Evolutionary conservation across 352 stramenopile species (phyloP).

Genomic region (Phytopythium helicoides): DNA sequence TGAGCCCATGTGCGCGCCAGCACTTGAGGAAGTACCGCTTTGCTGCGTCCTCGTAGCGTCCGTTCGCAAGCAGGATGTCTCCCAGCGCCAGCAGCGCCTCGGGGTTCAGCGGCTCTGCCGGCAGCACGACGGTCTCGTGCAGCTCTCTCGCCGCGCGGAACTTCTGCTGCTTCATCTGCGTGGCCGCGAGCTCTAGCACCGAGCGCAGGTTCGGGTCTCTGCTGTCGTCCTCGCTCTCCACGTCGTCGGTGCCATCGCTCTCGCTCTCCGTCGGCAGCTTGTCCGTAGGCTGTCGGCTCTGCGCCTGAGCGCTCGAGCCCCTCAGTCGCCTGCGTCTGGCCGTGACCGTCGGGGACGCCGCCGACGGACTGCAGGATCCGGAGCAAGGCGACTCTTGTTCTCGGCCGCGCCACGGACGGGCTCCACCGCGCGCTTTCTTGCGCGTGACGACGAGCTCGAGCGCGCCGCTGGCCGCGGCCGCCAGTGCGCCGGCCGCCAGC

Average conservation of each 20-base stretch:
- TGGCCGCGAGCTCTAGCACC: constrained; percentile 33
- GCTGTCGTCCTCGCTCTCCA: constrained; percentile 7
- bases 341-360: neutral
- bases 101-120: constrained; percentile 28
- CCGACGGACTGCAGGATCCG: constrained; percentile 1
- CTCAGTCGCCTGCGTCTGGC: neutral
- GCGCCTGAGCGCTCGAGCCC: neutral
- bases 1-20: constrained; percentile 26
- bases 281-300: neutral
- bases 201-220: constrained; percentile 19
- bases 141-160: constrained; percentile 45
- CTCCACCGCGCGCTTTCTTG: constrained; percentile 12
- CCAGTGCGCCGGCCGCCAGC: constrained; percentile 1
- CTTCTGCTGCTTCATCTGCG: constrained; percentile 43
- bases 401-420: constrained; percentile 1
- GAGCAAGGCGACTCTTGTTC: constrained; percentile 8
- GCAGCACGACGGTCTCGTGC: constrained; percentile 43
- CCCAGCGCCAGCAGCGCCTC: constrained; percentile 54
- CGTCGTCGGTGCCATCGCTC: constrained; percentile 2
- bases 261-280: neutral
- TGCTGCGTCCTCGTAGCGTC: constrained; percentile 31
- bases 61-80: constrained; percentile 47
- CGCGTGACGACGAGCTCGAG: constrained; percentile 41
- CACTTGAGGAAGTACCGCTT: constrained; percentile 42
- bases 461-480: constrained; percentile 13